Evolutionary conservation across 768 basidiomycete genomes (phyloP).

Genomic region (Auriculariales sp.): DNA sequence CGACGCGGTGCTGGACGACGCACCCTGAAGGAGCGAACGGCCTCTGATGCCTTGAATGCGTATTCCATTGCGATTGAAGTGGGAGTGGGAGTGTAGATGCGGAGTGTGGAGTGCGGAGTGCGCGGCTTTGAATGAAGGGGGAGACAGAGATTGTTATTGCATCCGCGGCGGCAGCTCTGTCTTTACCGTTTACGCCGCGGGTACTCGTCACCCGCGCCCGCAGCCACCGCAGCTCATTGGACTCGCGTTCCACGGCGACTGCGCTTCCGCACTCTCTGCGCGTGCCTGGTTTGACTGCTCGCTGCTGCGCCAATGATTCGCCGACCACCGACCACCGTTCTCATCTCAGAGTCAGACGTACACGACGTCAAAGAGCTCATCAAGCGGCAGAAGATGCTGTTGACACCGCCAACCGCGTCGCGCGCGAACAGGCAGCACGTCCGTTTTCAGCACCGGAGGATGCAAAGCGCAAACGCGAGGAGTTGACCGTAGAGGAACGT

Average conservation of each 20-base stretch:
- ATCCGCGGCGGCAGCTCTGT: no score
- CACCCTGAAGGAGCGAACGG: constrained; percentile 57
- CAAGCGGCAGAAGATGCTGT: constrained; percentile 17
- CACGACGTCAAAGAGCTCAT: constrained; percentile 59
- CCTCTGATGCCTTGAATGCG: constrained; percentile 49
- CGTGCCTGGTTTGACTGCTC: not conserved
- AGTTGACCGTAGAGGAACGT: constrained; percentile 19
- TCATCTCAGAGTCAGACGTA: constrained; percentile 62
- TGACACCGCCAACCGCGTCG: constrained; percentile 4
- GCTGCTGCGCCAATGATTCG: constrained; percentile 54
- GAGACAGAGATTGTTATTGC: no score
- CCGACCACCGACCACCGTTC: constrained; percentile 59
- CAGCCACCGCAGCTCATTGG: no score
- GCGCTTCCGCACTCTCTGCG: constrained; percentile 14
- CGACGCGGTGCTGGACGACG: constrained; percentile 13
- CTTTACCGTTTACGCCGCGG: no score
- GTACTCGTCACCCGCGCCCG: no score
- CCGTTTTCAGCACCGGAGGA: constrained; percentile 19
- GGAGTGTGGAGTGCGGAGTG: no score
- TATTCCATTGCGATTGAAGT: constrained; percentile 38
- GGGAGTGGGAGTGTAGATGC: not conserved
- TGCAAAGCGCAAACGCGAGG: constrained; percentile 20
- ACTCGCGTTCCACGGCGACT: no score
- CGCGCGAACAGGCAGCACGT: constrained; percentile 3
- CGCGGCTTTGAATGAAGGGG: no score